phyloP scores from a whole-genome alignment of 257 asterid species.

The Solanum gracilifrons region DNA sequence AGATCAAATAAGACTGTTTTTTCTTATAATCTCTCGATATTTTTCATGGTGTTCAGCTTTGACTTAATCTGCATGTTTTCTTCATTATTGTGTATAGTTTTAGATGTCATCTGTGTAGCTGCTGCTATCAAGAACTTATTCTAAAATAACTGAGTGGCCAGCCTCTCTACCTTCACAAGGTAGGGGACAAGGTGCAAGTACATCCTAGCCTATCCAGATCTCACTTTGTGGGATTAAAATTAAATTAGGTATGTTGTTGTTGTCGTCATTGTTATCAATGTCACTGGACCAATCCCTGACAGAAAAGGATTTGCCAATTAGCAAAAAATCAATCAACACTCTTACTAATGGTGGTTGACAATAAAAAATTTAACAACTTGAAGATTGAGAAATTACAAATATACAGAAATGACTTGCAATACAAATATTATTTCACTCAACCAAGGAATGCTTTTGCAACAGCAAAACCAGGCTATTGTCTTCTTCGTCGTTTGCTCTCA shows the following conservation, averaged over 20 bases:
- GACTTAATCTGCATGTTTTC: neutral
- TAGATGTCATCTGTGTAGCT: neutral
- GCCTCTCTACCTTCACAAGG: neutral
- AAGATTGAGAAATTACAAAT: neutral
- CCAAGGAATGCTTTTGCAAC: neutral
- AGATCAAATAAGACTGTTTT: neutral
- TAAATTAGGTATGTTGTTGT: neutral
- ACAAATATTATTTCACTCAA: neutral
- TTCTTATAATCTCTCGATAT: neutral
- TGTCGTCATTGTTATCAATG: neutral
- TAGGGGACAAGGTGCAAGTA: neutral
- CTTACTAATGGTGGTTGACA: neutral
- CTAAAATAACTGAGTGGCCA: neutral
- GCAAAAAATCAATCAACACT: neutral
- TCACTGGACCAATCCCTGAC: neutral
- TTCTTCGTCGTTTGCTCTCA: neutral
- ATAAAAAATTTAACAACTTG: neutral
- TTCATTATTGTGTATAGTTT: neutral
- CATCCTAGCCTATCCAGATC: neutral
- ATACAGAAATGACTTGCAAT: neutral
- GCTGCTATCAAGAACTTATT: neutral
- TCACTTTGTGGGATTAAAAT: neutral
- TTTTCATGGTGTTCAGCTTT: neutral
- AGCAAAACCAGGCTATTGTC: neutral
- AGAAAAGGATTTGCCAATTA: neutral